A percentile compares a stretch with the other conserved stretches of the same genome.
Evolutionary conservation across 1,139 yeast genomes (phyloP).

Genomic region (Saccharomyces pastorianus): DNA sequence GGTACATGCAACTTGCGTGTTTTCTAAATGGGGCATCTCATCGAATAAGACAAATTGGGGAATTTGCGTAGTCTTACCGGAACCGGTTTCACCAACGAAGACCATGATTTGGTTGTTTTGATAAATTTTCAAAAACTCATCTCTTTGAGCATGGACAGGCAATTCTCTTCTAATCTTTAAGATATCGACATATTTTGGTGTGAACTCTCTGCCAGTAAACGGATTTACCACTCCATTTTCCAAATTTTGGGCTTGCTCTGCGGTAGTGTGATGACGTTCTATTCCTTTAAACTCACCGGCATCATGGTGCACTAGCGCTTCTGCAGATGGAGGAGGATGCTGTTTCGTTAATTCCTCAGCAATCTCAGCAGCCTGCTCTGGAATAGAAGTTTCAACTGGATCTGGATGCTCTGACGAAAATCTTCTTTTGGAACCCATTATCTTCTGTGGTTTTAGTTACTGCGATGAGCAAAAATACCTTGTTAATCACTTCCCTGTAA

Average conservation of each 20-base stretch:
- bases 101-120: constrained; percentile 92
- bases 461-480: not conserved
- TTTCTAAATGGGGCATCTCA: constrained; percentile 75
- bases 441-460: not conserved
- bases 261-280: constrained; percentile 62
- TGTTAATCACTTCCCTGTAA: not conserved
- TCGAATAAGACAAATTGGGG: constrained; percentile 93
- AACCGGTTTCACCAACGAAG: constrained; percentile 97
- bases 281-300: constrained; percentile 50
- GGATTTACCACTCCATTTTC: constrained; percentile 67
- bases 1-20: constrained; percentile 86
- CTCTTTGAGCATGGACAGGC: constrained; percentile 92
- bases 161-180: constrained; percentile 71
- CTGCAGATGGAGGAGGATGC: constrained; percentile 29
- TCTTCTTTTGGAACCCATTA: constrained; percentile 30
- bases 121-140: constrained; percentile 73
- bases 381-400: constrained; percentile 39
- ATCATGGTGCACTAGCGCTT: constrained; percentile 34
- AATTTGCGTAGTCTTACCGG: constrained; percentile 95
- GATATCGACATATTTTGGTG: constrained; percentile 66
- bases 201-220: constrained; percentile 59
- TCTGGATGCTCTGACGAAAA: constrained; percentile 24
- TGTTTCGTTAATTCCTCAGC: constrained; percentile 40
- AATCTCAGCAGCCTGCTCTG: constrained; percentile 48
- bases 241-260: constrained; percentile 54